Base-by-base conservation (phyloP, 2,329 filamentous ascomycete genomes). In the Talaromyces atroroseus region DNA sequence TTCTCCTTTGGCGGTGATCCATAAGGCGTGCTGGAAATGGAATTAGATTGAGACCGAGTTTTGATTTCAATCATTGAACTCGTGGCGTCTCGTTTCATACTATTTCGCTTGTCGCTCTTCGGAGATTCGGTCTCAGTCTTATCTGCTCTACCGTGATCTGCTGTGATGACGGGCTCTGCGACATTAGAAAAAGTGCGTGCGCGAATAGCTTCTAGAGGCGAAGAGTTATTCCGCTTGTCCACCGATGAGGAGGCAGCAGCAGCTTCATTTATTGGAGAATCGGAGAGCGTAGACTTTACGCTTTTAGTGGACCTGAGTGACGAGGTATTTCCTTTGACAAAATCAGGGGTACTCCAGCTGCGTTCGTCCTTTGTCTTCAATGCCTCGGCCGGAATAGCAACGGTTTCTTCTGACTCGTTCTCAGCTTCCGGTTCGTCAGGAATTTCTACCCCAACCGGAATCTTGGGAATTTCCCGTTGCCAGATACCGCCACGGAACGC, bases 401-500 rank as follows among this genome's bases (percentile, higher is more conserved):
- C 47, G 20, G 26, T 54, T 52, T 65, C 54, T 16, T 66, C 47
- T 8, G 64, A 59, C 52, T 61, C 63, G 40, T n/a, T n/a, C n/a
- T 62, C 61, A 18, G 54, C 63, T 8, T 54, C 66, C 8, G 66
- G 66, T 59, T 71, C 70, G 60, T 73, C 71, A 5, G 71, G 68
- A 42, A 74, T 72, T 34, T 73, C 69, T 20, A 64, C 61, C 49
- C 68, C 65, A 4, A 71, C 61, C n/a, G 69, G 69, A 3, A 72
- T 68, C 52, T 79, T 80, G 5, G 74, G 69, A 18, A 64, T 61
- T 21, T 75, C 73, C 54, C 76, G 72, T 60, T 78, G 71, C 84
- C 84, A 99, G 20, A 97, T 88, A 0, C 94, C 94, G 11, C 92
- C 94, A 63, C 94, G 82, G 79, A 90, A 91, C 20, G 78, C 75